Conservation (phyloP, 2,329 filamentous ascomycete genomes). For the Biscogniauxia mediterranea region DNA sequence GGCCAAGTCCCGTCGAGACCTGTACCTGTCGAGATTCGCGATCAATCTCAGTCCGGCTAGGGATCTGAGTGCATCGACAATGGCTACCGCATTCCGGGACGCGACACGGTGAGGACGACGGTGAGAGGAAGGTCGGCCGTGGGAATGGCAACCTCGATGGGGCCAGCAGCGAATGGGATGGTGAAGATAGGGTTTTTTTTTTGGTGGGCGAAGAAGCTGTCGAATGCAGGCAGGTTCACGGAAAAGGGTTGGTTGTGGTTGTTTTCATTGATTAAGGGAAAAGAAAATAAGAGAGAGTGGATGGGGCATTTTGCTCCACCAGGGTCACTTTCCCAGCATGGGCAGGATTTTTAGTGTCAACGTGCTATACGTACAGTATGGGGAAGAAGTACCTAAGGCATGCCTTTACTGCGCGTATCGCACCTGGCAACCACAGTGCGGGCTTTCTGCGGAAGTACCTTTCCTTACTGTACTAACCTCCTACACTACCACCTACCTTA, state of each 20-base stretch:
- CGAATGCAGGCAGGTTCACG: slow-evolving; percentile 19
- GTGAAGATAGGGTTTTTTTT: background rate
- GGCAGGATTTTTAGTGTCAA: too few species aligned
- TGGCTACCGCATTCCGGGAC: slow-evolving; percentile 57
- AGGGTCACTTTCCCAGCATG: background rate
- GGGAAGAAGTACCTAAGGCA: too few species aligned
- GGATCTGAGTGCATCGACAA: slow-evolving; percentile 56
- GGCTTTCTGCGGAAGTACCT: too few species aligned
- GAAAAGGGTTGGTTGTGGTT: slow-evolving; percentile 22
- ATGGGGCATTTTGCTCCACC: slow-evolving; percentile 19
- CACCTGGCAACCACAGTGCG: too few species aligned
- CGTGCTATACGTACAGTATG: too few species aligned
- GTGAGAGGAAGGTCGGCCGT: slow-evolving; percentile 15
- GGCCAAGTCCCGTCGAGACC: slow-evolving; percentile 13
- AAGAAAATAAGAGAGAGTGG: slow-evolving; percentile 24
- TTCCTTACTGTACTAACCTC: background rate
- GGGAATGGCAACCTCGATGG: background rate
- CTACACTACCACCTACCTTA: background rate
- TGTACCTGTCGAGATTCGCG: slow-evolving; percentile 17
- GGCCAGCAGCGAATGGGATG: background rate
- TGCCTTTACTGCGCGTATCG: too few species aligned
- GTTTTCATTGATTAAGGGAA: slow-evolving; percentile 22
- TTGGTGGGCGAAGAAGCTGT: slow-evolving; percentile 2
- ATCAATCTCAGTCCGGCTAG: slow-evolving; percentile 56
- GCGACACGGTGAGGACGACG: slow-evolving; percentile 18